Evolutionary conservation across 441 rosid genomes (phyloP).

Genomic region (Eruca vesicaria): DNA sequence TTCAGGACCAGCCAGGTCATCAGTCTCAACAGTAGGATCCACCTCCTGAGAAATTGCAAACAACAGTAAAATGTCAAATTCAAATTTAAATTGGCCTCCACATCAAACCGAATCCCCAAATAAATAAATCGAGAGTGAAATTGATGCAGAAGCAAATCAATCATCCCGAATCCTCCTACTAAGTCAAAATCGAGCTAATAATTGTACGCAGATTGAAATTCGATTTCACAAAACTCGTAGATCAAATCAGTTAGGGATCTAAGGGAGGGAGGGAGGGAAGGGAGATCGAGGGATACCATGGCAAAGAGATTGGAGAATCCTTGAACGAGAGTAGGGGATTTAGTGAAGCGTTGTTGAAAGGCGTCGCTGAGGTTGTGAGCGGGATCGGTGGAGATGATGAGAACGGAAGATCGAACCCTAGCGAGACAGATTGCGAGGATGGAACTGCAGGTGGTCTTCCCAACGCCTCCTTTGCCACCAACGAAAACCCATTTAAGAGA

Average conservation of each 20-base stretch:
- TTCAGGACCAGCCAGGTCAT: slow-evolving; percentile 44
- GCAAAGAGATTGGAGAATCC: slow-evolving; percentile 95
- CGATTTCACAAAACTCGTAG: background rate
- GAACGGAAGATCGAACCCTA: slow-evolving; percentile 78
- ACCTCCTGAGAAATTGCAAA: slow-evolving; percentile 63
- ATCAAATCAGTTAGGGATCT: slow-evolving; percentile 6
- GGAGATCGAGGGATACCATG: slow-evolving; percentile 64
- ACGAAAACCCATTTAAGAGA: slow-evolving; percentile 96
- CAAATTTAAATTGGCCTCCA: background rate
- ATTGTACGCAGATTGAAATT: background rate
- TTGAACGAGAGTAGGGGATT: slow-evolving; percentile 79
- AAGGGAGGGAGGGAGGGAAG: no score
- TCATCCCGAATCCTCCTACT: background rate
- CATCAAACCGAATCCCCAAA: slow-evolving; percentile 5
- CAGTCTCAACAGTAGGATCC: slow-evolving; percentile 71
- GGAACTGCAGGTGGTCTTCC: slow-evolving; percentile 98
- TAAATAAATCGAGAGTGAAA: background rate
- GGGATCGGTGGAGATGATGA: slow-evolving; percentile 98
- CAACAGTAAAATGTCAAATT: background rate
- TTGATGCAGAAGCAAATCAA: background rate
- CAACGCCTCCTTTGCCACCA: slow-evolving; percentile 98
- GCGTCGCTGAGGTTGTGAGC: slow-evolving; percentile 99
- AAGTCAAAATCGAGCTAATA: background rate
- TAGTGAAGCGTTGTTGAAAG: slow-evolving; percentile 94
- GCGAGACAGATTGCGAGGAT: slow-evolving; percentile 79